phyloP scores from a whole-genome alignment of 345 rosid species.

The Populus davidiana region DNA sequence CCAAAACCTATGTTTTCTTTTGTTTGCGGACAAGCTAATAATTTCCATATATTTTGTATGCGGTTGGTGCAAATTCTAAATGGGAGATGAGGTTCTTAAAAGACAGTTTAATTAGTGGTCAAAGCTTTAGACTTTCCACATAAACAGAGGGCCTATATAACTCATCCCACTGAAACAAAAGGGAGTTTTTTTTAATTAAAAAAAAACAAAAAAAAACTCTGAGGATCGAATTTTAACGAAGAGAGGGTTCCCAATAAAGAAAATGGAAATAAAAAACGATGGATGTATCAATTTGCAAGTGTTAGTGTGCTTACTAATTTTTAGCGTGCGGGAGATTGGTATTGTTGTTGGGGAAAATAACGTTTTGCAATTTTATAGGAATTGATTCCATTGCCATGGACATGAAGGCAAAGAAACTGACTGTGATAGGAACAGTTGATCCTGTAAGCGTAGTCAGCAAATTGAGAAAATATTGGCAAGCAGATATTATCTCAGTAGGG shows the following conservation, averaged over 20 bases:
- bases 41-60: too few relatives aligned
- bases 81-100: too few relatives aligned
- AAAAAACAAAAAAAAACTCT: too few relatives aligned
- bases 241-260: not conserved
- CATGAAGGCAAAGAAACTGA: constrained; percentile 72
- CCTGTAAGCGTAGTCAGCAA: constrained; percentile 67
- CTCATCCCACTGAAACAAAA: too few relatives aligned
- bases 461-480: constrained; percentile 74
- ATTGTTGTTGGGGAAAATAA: not conserved
- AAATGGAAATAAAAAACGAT: not conserved
- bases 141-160: too few relatives aligned
- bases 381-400: constrained; percentile 80
- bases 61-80: too few relatives aligned
- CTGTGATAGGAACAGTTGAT: constrained; percentile 74
- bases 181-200: too few relatives aligned
- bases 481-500: constrained; percentile 65
- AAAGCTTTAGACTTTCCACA: too few relatives aligned
- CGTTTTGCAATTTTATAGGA: constrained; percentile 33
- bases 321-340: not conserved
- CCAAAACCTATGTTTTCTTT: not conserved
- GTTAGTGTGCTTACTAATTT: not conserved
- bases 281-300: not conserved
- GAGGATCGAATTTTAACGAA: too few relatives aligned
- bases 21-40: not conserved
- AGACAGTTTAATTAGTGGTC: too few relatives aligned